These are phyloP conservation scores for Crithidia sp. DNA, from an alignment of 208 protist species.

Conservation along the genomic window DNA sequence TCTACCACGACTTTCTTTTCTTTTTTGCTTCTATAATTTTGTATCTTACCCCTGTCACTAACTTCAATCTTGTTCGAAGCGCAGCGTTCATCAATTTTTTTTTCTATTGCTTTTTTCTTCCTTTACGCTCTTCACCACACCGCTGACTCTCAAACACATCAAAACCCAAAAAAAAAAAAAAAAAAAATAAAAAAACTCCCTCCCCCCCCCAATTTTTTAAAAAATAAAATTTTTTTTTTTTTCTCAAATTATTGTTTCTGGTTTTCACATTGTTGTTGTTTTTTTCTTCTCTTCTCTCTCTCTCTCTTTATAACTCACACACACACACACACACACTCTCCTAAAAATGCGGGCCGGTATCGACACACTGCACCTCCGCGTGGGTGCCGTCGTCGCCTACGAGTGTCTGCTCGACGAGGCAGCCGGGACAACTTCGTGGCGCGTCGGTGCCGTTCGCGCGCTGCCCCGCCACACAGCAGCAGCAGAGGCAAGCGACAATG, in stretches of 20 bases:
- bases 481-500: neutral
- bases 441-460: slow-evolving; percentile 22
- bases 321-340: slow-evolving; percentile 9
- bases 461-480: neutral
- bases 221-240: no score
- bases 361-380: neutral
- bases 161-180: no score
- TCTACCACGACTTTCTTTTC: no score
- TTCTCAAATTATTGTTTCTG: neutral
- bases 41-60: no score
- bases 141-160: no score
- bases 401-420: slow-evolving; percentile 39
- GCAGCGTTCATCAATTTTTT: neutral
- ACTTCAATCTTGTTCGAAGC: neutral
- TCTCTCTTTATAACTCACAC: slow-evolving; percentile 3
- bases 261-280: neutral
- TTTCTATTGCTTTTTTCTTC: neutral
- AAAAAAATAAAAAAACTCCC: neutral
- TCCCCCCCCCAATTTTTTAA: neutral
- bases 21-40: neutral
- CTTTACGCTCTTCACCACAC: neutral
- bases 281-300: slow-evolving; percentile 3
- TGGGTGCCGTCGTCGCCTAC: slow-evolving; percentile 54
- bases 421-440: slow-evolving; percentile 22
- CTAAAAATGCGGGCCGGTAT: neutral